Evolutionary conservation across 306 rosid genomes (phyloP).

Genomic region (Citrullus colocynthis): DNA sequence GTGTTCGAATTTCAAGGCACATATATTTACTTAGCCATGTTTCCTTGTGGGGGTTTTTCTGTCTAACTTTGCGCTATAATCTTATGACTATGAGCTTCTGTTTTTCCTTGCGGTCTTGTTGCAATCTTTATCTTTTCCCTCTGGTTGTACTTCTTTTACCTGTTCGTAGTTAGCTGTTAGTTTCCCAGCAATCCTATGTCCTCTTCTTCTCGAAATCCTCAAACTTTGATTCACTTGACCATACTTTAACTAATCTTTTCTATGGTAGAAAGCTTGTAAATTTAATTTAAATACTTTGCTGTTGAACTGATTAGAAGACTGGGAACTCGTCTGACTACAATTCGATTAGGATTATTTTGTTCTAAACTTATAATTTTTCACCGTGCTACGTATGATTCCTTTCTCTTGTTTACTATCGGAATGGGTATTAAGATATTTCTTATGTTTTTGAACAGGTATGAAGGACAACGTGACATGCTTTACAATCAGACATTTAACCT

Average conservation of each 20-base stretch:
- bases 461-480: slow-evolving; percentile 94
- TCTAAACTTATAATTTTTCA: neutral
- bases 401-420: neutral
- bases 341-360: neutral
- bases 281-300: neutral
- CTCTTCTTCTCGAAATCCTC: neutral
- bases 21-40: neutral
- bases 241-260: neutral
- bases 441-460: slow-evolving; percentile 61
- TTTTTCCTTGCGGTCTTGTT: neutral
- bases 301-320: neutral
- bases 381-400: neutral
- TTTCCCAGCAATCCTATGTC: neutral
- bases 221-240: neutral
- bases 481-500: slow-evolving; percentile 95
- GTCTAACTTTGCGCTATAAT: neutral
- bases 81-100: neutral
- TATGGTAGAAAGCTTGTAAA: neutral
- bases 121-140: neutral
- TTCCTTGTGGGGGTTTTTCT: neutral
- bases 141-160: neutral
- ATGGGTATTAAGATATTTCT: neutral
- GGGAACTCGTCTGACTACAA: neutral
- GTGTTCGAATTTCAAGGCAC: neutral
- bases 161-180: neutral